Evolutionary conservation across 371 early-diverging fungal species (phyloP).

Genomic region (Nematocida displodere): DNA sequence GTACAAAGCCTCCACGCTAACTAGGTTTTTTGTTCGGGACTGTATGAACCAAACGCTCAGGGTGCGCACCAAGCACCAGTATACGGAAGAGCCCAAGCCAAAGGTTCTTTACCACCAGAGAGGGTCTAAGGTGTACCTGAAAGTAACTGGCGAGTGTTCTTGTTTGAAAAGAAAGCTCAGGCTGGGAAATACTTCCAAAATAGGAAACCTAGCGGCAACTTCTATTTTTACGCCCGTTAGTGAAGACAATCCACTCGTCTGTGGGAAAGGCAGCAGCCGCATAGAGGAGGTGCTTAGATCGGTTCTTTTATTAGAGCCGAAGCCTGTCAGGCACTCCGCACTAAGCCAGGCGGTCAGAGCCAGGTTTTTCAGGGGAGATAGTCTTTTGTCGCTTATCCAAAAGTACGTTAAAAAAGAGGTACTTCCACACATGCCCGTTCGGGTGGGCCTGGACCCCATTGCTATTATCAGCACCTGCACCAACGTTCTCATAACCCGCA

Average conservation of each 20-base stretch:
- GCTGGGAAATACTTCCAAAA: neutral
- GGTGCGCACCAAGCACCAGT: slow-evolving; percentile 3
- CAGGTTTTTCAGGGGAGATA: neutral
- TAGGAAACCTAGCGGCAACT: no score
- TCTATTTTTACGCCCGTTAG: no score
- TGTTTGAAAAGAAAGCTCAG: neutral
- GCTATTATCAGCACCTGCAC: neutral
- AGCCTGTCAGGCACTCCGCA: neutral
- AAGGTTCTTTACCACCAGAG: neutral
- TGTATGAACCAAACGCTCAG: neutral
- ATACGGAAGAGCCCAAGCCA: neutral
- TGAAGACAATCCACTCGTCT: slow-evolving; percentile 3
- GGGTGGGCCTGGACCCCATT: neutral
- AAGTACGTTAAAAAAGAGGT: neutral
- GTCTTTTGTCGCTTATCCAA: neutral
- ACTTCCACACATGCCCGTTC: neutral
- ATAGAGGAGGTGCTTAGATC: neutral
- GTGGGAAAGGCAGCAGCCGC: neutral
- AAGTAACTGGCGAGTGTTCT: neutral
- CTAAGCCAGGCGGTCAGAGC: neutral
- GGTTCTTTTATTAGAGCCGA: neutral
- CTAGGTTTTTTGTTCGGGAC: slow-evolving; percentile 10
- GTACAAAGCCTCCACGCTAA: neutral
- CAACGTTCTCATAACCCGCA: neutral
- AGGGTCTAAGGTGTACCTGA: neutral